Conservation (phyloP, 2,329 filamentous ascomycete genomes). For the Elsinoe batatas region DNA sequence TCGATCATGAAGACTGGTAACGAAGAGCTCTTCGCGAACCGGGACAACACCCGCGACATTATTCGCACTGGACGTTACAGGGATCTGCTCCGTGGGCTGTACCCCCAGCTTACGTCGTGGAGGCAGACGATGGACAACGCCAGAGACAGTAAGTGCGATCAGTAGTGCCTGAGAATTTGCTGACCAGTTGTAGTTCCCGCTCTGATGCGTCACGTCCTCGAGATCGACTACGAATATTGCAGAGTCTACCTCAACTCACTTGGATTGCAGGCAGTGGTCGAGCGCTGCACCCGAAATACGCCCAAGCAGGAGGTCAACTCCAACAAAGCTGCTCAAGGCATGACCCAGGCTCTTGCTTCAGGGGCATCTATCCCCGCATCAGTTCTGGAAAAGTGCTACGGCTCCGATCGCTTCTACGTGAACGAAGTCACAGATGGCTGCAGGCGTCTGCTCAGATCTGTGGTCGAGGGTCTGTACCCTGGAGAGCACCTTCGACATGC, state of each 20-base stretch:
- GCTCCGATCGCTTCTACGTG: constrained; percentile 52
- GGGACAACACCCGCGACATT: constrained; percentile 77
- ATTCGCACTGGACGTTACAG: constrained; percentile 81
- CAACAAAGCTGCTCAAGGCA: constrained; percentile 28
- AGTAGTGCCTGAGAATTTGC: background rate
- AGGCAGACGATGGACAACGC: constrained; percentile 73
- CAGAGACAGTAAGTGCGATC: constrained; percentile 33
- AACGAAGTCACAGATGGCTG: constrained; percentile 66
- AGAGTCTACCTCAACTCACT: constrained; percentile 91
- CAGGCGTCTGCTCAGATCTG: constrained; percentile 64
- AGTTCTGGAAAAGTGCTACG: constrained; percentile 41
- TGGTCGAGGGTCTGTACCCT: constrained; percentile 66
- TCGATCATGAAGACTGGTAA: constrained; percentile 88
- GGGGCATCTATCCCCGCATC: constrained; percentile 38
- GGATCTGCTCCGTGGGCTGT: constrained; percentile 68
- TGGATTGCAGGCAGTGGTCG: constrained; percentile 86
- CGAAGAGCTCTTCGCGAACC: constrained; percentile 75
- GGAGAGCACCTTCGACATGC: constrained; percentile 71
- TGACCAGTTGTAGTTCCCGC: constrained; percentile 36
- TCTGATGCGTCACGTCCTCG: constrained; percentile 63
- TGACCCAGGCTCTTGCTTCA: constrained; percentile 20
- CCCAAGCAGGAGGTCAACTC: constrained; percentile 23
- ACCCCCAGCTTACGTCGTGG: constrained; percentile 70
- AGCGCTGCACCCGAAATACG: constrained; percentile 64
- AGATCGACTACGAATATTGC: constrained; percentile 92